phyloP scores from a whole-genome alignment of 179 eudicot species.

The Beta corolliflora region DNA sequence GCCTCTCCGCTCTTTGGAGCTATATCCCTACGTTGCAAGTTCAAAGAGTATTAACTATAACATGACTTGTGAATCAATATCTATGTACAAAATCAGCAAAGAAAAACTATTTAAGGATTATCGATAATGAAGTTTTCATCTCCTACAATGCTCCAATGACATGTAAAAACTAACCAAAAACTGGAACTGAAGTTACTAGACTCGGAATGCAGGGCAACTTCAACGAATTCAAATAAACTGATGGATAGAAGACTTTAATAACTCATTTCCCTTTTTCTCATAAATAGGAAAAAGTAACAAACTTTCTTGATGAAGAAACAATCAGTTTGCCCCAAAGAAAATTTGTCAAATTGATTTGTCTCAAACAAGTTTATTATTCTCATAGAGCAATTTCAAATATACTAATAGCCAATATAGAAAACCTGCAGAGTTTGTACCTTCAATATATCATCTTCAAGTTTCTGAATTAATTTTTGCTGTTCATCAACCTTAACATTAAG shows the following conservation, averaged over 20 bases:
- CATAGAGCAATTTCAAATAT: background rate
- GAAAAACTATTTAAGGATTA: background rate
- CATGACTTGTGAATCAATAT: background rate
- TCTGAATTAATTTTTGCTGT: constrained; percentile 86
- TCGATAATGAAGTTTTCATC: background rate
- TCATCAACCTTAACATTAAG: constrained; percentile 66
- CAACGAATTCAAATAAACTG: background rate
- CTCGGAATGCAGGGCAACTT: background rate
- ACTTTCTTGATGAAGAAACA: background rate
- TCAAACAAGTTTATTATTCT: background rate
- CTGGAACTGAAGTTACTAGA: background rate
- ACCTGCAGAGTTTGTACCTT: constrained; percentile 51
- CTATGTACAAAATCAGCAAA: background rate
- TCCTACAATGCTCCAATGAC: background rate
- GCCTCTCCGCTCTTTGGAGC: constrained; percentile 76
- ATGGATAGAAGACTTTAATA: background rate
- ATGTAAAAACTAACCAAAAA: background rate
- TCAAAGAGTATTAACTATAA: background rate
- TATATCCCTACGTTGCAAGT: constrained; percentile 68
- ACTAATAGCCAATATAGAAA: background rate
- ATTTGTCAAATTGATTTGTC: background rate
- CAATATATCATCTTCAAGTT: constrained; percentile 95
- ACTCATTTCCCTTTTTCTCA: background rate
- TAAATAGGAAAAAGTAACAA: background rate
- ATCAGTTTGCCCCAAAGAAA: background rate